These are phyloP conservation scores for Liriodendron chinense DNA, from an alignment of 164 flowering plant species.

Conservation along the genomic window DNA sequence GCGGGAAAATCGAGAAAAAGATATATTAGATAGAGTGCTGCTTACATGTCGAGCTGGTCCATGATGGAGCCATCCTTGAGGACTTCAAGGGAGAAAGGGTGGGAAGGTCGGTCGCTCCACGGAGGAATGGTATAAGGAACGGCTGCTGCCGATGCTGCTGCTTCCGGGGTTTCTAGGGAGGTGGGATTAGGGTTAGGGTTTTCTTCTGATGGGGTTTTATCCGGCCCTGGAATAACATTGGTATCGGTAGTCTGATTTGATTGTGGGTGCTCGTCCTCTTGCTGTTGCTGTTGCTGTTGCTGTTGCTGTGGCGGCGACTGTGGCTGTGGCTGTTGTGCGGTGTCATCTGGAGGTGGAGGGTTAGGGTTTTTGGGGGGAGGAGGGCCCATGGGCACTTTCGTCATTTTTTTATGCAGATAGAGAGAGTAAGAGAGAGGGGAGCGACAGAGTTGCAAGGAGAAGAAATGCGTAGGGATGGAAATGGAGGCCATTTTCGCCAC, in stretches of 20 bases:
- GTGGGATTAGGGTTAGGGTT: conserved; percentile 8
- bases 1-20: too few species aligned
- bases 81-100: conserved; percentile 62
- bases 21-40: not conserved
- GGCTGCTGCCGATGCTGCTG: conserved; percentile 4
- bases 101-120: conserved; percentile 79
- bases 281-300: not conserved
- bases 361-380: conserved; percentile 45
- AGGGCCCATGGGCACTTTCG: conserved; percentile 64
- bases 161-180: not conserved
- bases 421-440: not conserved
- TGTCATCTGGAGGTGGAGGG: not conserved
- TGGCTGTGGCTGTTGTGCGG: conserved; percentile 10
- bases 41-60: conserved; percentile 68
- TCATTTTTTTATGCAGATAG: conserved; percentile 8
- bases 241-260: too few species aligned
- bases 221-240: not conserved
- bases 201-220: not conserved
- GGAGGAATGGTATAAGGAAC: conserved; percentile 81
- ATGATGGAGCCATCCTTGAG: conserved; percentile 84
- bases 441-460: not conserved
- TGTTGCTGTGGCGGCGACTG: not conserved
- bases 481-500: too few species aligned
- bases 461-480: not conserved
- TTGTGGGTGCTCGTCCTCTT: not conserved